Percentiles rank a stretch among this genome's conserved stretches.
Evolutionary conservation across 345 rosid species (phyloP).

Genomic region (Eucalyptus caleyi): DNA sequence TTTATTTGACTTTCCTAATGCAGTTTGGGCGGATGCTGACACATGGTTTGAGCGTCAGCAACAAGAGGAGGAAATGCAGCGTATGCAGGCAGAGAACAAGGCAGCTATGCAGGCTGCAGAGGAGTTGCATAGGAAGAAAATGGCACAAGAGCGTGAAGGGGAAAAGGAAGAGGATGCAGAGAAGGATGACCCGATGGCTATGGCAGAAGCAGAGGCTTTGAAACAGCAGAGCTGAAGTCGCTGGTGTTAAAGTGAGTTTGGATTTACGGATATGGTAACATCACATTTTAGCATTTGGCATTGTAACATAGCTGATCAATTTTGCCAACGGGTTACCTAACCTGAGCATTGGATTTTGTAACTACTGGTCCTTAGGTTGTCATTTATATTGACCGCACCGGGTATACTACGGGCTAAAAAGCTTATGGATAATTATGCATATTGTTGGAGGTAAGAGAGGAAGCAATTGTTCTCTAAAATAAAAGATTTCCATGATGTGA

Average conservation of each 20-base stretch:
- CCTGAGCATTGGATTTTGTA: background rate
- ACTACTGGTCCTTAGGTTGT: background rate
- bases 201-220: conserved; percentile 58
- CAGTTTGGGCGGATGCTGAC: conserved; percentile 99
- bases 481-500: background rate
- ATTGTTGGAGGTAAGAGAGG: background rate
- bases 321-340: background rate
- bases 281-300: background rate
- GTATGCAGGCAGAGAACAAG: conserved; percentile 70
- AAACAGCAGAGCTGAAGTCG: background rate
- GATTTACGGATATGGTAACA: background rate
- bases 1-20: background rate
- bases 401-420: background rate
- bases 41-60: conserved; percentile 97
- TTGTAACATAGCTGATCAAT: background rate
- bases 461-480: background rate
- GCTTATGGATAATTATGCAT: background rate
- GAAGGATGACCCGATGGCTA: conserved; percentile 78
- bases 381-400: background rate
- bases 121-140: conserved; percentile 80
- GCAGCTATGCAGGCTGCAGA: conserved; percentile 88
- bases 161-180: conserved; percentile 78
- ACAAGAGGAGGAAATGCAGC: conserved; percentile 82
- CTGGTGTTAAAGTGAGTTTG: background rate
- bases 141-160: conserved; percentile 75